Evolutionary conservation across 2,329 filamentous ascomycete species (phyloP).

Genomic region (Triangularia setosa): DNA sequence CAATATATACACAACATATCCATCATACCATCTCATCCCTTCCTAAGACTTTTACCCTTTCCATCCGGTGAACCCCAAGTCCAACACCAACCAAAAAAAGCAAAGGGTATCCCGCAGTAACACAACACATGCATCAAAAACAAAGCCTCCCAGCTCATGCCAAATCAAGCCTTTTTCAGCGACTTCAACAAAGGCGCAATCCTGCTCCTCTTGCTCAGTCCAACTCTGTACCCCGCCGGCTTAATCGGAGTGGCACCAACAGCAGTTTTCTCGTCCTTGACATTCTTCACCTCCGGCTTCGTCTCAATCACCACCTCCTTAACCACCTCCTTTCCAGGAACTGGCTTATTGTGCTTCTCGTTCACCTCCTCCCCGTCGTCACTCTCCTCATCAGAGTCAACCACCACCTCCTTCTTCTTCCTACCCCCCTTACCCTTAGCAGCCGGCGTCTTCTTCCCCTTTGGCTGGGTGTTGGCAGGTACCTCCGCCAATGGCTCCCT

Average conservation of each 20-base stretch:
- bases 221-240: slow-evolving; percentile 47
- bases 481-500: slow-evolving; percentile 5
- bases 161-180: slow-evolving; percentile 37
- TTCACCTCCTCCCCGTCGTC: slow-evolving; percentile 2
- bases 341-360: too few species aligned
- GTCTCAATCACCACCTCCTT: slow-evolving; percentile 9
- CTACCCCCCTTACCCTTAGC: slow-evolving; percentile 5
- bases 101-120: neutral
- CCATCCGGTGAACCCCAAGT: neutral
- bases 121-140: too few species aligned
- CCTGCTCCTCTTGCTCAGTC: slow-evolving; percentile 46
- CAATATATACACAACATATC: neutral
- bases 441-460: neutral
- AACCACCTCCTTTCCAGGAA: slow-evolving; percentile 2
- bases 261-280: slow-evolving; percentile 10
- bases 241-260: slow-evolving; percentile 4
- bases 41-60: neutral
- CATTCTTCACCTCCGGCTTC: slow-evolving; percentile 3
- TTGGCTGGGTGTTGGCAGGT: slow-evolving; percentile 5
- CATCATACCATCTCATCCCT: neutral
- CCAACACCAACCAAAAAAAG: neutral
- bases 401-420: slow-evolving; percentile 8
- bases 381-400: neutral
- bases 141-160: neutral
- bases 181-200: slow-evolving; percentile 51